Evolutionary conservation across 2,329 filamentous ascomycete species (phyloP).

Genomic region (Teratosphaeriaceae sp.): DNA sequence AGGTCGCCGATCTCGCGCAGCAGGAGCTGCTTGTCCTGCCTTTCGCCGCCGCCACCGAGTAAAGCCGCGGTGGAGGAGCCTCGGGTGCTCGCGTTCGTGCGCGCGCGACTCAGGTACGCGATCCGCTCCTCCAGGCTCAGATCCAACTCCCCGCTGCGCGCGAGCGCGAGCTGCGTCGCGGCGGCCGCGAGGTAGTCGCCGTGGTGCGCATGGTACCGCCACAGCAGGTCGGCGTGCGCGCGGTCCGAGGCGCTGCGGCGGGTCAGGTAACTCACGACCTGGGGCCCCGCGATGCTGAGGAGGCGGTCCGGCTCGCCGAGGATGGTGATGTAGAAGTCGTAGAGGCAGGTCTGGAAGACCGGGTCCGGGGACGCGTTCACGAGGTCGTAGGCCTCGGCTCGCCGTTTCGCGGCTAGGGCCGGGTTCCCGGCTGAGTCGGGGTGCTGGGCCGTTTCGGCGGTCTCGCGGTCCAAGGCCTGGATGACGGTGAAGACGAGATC

Average conservation of each 20-base stretch:
- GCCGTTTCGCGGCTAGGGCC: constrained; percentile 65
- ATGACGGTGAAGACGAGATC: constrained; percentile 80
- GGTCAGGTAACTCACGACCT: constrained; percentile 79
- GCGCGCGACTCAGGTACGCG: constrained; percentile 81
- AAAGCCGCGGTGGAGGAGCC: constrained; percentile 49
- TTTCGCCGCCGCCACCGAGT: constrained; percentile 52
- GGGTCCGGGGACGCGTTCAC: constrained; percentile 85
- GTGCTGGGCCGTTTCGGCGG: constrained; percentile 60
- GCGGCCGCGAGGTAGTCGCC: constrained; percentile 81
- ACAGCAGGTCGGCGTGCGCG: constrained; percentile 81
- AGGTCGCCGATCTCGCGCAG: constrained; percentile 79
- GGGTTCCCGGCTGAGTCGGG: constrained; percentile 69
- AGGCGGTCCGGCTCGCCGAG: constrained; percentile 81
- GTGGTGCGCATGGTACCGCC: constrained; percentile 83
- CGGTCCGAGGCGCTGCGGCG: constrained; percentile 66
- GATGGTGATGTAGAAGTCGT: constrained; percentile 92
- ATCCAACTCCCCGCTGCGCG: constrained; percentile 65
- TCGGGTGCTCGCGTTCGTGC: constrained; percentile 83
- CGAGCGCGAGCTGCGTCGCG: constrained; percentile 74
- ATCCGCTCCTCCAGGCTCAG: constrained; percentile 81
- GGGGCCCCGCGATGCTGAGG: constrained; percentile 74
- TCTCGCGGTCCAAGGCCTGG: constrained; percentile 65
- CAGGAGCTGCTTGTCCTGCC: constrained; percentile 67
- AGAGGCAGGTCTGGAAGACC: constrained; percentile 93
- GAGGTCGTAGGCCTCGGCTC: constrained; percentile 81